Evolutionary conservation across 257 asterid species (phyloP).

Genomic region (Capsicum rhomboideum): DNA sequence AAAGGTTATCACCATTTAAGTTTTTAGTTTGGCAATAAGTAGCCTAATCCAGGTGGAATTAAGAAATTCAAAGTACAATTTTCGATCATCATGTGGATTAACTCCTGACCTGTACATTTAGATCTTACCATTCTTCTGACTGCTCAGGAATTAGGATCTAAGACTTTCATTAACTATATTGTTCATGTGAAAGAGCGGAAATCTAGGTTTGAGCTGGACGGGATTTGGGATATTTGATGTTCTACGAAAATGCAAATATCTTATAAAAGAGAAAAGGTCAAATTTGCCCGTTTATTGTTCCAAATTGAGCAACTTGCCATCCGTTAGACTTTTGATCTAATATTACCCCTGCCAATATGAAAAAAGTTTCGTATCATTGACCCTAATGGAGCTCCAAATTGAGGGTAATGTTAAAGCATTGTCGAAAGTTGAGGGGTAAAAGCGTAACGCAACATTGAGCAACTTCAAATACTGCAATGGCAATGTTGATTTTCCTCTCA

Average conservation of each 20-base stretch:
- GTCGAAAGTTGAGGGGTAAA: background rate
- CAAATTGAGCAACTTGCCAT: background rate
- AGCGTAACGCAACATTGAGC: background rate
- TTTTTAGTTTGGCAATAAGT: background rate
- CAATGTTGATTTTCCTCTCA: background rate
- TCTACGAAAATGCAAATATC: background rate
- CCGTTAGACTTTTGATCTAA: background rate
- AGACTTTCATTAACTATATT: background rate
- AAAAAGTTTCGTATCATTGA: background rate
- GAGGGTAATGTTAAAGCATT: background rate
- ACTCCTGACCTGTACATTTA: background rate
- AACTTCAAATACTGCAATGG: background rate
- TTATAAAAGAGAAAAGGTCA: background rate
- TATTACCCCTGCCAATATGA: background rate
- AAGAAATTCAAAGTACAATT: background rate
- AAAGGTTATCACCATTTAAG: background rate
- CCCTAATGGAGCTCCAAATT: background rate
- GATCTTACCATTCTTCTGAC: background rate
- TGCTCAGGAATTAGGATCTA: background rate
- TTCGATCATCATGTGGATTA: background rate
- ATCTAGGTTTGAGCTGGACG: background rate
- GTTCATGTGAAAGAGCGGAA: background rate
- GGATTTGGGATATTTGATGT: background rate
- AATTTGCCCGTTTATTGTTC: background rate
- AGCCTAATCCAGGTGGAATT: background rate